These are phyloP conservation scores for Nephelium lappaceum DNA, from an alignment of 345 rosid genomes.

Conservation along the genomic window DNA sequence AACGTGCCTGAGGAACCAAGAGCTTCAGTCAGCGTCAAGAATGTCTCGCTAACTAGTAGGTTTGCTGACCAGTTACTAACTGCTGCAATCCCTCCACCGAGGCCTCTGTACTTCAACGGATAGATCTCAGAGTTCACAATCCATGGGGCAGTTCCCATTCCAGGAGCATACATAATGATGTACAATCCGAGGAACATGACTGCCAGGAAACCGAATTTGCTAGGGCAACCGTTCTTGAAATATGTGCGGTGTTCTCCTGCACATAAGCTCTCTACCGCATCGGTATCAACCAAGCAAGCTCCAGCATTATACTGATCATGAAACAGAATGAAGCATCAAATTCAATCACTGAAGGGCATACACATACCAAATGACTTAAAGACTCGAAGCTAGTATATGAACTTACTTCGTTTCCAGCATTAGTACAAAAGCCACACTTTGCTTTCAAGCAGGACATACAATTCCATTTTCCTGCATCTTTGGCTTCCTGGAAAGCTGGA, in stretches of 20 bases:
- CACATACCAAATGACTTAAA: background rate
- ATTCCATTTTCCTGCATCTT: constrained; percentile 47
- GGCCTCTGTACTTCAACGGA: constrained; percentile 79
- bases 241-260: constrained; percentile 37
- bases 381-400: background rate
- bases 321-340: background rate
- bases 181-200: constrained; percentile 68
- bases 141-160: constrained; percentile 94
- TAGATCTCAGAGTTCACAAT: constrained; percentile 94
- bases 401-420: constrained; percentile 38
- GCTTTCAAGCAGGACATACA: constrained; percentile 71
- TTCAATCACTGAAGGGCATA: background rate
- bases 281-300: constrained; percentile 56
- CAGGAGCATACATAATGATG: constrained; percentile 71
- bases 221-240: constrained; percentile 77
- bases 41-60: constrained; percentile 67
- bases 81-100: constrained; percentile 84
- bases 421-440: constrained; percentile 63
- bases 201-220: constrained; percentile 71
- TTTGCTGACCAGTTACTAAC: constrained; percentile 81
- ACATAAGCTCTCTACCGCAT: constrained; percentile 37
- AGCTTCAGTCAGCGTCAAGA: constrained; percentile 55
- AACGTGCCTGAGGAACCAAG: constrained; percentile 65
- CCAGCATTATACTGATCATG: constrained; percentile 58
- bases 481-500: constrained; percentile 33